Evolutionary conservation across 768 basidiomycete species (phyloP), one percentile per base, ranked within the genome.

Genomic region (Candolleomyces eurysporus): DNA sequence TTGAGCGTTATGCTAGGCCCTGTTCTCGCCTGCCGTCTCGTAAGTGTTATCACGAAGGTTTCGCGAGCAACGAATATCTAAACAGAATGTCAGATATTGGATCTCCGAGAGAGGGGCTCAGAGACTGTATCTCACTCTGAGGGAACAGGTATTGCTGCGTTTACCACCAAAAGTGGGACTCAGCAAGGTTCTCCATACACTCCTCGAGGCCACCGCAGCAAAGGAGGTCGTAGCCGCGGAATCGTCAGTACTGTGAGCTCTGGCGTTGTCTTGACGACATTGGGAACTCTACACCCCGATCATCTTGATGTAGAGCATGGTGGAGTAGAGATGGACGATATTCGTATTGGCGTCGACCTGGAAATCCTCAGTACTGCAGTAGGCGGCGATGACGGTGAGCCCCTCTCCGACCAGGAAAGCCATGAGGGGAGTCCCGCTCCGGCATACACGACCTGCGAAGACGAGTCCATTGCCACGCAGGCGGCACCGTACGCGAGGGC

Each of bases 1-100:
- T 77, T 92, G 65, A 91, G 90, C 67, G 89, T 92, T 17, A 91
- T 92, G 90, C 80, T 93, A 68, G 87, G 85, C 17, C 90, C 91
- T 22, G 75, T 93, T 40, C 82, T 93, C 49, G 91, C 91, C 5
- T 92, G 90, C 70, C 87, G 91, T 61, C 80, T 93, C 43, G 88
- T 89, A 65, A 63, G 82, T 62, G 32, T 21, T 39, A 45, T 17
- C 17, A 48, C 11, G 36, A 36, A 36, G 36, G 6, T 3, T 30
- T 36, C 11, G 40, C 40, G 56, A 36, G 57, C 46, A 39, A 19
- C 3, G n/a, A 22, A 14, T 53, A 10, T 26, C 21, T 30, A 60
- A 52, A 64, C 13, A 62, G 39, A 46, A 39, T 7, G 4, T 19
- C 51, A 90, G 88, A 92, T 92, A 70, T 83, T 92, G 60, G 91